Percentiles rank a stretch among this genome's conserved stretches.
phyloP scores from a whole-genome alignment of 1,284 basidiomycete genomes.

The Puccinia horiana region DNA sequence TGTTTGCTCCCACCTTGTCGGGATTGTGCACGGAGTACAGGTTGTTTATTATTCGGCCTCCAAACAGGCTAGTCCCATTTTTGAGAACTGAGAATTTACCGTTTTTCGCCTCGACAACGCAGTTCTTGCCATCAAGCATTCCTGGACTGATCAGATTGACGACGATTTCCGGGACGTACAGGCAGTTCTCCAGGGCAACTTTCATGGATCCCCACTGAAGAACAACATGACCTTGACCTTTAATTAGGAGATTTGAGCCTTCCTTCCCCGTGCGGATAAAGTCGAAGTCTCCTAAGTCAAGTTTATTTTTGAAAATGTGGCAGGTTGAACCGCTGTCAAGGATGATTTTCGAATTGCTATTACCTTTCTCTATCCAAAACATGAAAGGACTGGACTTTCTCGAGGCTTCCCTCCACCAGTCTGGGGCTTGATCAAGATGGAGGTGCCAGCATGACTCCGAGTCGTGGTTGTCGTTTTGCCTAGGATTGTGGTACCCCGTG shows the following conservation, averaged over 20 bases:
- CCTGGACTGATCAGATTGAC: background rate
- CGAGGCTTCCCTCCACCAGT: background rate
- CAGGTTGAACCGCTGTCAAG: background rate
- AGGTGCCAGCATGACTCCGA: background rate
- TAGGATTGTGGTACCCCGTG: background rate
- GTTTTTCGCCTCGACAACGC: background rate
- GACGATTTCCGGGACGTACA: slow-evolving; percentile 4
- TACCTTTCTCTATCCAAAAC: background rate
- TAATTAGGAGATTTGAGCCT: background rate
- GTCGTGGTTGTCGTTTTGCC: background rate
- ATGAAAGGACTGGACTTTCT: background rate
- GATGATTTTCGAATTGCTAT: too few species aligned
- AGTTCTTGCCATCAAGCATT: background rate
- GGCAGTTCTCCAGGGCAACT: background rate
- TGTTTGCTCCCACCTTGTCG: background rate
- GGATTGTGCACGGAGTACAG: background rate
- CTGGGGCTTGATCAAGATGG: background rate
- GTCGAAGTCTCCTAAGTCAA: background rate
- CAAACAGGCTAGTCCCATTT: background rate
- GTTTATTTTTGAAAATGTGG: background rate
- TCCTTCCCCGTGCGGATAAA: background rate
- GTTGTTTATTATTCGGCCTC: background rate
- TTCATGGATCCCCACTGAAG: background rate
- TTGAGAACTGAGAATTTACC: background rate
- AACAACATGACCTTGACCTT: background rate